A percentile compares a stretch with the other conserved stretches of the same genome.
Evolutionary conservation across 805 yeast species (phyloP).

Genomic region (Candida dajiaensis): DNA sequence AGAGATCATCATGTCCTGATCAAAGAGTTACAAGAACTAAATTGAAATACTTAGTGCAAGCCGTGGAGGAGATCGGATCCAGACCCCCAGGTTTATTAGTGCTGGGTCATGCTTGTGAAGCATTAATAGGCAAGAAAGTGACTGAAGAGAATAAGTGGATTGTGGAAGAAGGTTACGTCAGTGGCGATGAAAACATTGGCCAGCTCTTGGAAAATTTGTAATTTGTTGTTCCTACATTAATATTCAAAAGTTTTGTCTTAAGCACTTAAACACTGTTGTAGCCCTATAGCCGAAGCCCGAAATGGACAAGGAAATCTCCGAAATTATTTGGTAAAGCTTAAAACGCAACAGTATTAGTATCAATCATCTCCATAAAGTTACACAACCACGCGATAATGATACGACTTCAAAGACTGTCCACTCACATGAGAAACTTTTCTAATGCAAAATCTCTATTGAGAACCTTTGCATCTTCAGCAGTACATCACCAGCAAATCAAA

Average conservation of each 20-base stretch:
- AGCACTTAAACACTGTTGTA: too few species aligned
- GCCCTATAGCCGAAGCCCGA: too few species aligned
- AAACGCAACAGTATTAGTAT: too few species aligned
- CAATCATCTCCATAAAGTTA: too few species aligned
- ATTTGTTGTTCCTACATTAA: too few species aligned
- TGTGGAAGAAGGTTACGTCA: conserved; percentile 32
- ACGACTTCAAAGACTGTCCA: background rate
- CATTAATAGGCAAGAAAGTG: conserved; percentile 23
- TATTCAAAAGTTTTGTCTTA: too few species aligned
- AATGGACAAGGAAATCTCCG: background rate
- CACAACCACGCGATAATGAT: background rate
- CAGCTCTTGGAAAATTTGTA: conserved; percentile 3
- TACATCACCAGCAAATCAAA: conserved; percentile 1
- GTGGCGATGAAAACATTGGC: conserved; percentile 4
- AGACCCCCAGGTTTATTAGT: conserved; percentile 91
- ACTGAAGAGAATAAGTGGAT: conserved; percentile 20
- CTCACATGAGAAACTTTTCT: background rate
- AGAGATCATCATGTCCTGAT: conserved; percentile 90
- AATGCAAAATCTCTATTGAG: background rate
- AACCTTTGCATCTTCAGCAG: background rate
- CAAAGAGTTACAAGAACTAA: conserved; percentile 80
- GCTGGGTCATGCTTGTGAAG: conserved; percentile 72
- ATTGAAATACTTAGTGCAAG: conserved; percentile 59
- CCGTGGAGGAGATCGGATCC: conserved; percentile 71
- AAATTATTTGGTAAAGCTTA: too few species aligned